These are phyloP conservation scores for Fagopyrum homotropicum DNA, from an alignment of 148 eudicot species.

Conservation along the genomic window DNA sequence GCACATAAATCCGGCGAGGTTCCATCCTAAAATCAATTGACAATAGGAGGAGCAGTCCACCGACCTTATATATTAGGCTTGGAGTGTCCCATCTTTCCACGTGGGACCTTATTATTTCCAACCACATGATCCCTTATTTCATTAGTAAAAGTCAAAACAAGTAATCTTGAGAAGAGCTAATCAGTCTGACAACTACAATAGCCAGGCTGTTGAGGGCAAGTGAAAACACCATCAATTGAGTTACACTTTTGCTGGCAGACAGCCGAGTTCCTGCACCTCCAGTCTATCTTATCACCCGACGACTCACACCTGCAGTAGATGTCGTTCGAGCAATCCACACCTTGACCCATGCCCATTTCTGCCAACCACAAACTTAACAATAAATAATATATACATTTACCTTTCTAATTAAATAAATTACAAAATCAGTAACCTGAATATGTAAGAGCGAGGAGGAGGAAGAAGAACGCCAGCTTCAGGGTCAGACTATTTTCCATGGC, in stretches of 20 bases:
- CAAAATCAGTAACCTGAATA: neutral
- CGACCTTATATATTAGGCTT: too few relatives aligned
- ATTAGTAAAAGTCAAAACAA: neutral
- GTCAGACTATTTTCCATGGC: constrained; percentile 3
- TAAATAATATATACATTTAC: neutral
- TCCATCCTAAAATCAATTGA: too few relatives aligned
- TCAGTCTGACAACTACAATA: constrained; percentile 13
- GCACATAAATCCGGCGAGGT: too few relatives aligned
- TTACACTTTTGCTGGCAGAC: constrained; percentile 16
- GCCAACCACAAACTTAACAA: neutral
- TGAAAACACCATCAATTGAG: constrained; percentile 17
- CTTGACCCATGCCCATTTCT: neutral
- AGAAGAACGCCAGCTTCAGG: constrained; percentile 8
- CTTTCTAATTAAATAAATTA: neutral
- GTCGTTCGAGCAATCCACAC: constrained; percentile 9
- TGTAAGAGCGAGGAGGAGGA: neutral
- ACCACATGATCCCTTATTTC: too few relatives aligned
- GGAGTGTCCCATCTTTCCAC: too few relatives aligned
- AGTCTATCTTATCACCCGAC: constrained; percentile 5
- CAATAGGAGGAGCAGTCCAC: too few relatives aligned
- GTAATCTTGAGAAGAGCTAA: too few relatives aligned
- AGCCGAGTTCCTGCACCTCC: neutral
- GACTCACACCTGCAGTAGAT: constrained; percentile 1
- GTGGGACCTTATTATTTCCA: too few relatives aligned
- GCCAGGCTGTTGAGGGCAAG: constrained; percentile 2